Percentiles rank a stretch among this genome's conserved stretches.
Evolutionary conservation across 1,139 yeast genomes (phyloP).

Genomic region (Debaryomyces subglobosus): DNA sequence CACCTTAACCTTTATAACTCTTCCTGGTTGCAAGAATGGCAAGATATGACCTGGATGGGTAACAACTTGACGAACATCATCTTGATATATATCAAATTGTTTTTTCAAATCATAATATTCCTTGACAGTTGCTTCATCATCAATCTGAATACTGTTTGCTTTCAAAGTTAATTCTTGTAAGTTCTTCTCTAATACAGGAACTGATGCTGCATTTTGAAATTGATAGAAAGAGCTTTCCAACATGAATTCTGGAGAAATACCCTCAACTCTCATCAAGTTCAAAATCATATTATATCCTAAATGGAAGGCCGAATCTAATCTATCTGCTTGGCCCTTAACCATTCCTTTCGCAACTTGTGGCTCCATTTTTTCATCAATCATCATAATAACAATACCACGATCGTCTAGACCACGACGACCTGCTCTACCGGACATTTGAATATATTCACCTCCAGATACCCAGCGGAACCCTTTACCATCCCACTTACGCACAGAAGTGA

Average conservation of each 20-base stretch:
- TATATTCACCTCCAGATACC: constrained; percentile 99
- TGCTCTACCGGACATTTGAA: constrained; percentile 99
- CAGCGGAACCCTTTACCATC: constrained; percentile 97
- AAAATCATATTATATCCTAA: constrained; percentile 96
- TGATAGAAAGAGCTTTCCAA: constrained; percentile 91
- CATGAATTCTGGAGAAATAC: constrained; percentile 97
- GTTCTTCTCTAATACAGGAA: constrained; percentile 78
- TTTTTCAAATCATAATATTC: constrained; percentile 83
- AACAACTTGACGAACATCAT: constrained; percentile 82
- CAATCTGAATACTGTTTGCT: constrained; percentile 55
- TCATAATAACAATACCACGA: constrained; percentile 97
- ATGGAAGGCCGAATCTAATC: constrained; percentile 95
- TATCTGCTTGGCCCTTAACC: constrained; percentile 98
- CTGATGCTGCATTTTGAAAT: constrained; percentile 89
- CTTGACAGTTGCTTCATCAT: constrained; percentile 71
- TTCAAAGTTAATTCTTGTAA: constrained; percentile 55
- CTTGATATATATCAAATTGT: constrained; percentile 68
- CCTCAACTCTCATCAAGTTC: constrained; percentile 94
- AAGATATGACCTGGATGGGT: constrained; percentile 89
- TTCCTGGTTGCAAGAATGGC: constrained; percentile 85
- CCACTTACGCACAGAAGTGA: constrained; percentile 97
- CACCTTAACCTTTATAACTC: constrained; percentile 71
- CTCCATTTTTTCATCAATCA: constrained; percentile 99
- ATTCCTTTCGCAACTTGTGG: constrained; percentile 98
- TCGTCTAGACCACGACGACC: constrained; percentile 99